A percentile compares a stretch with the other conserved stretches of the same genome.
phyloP scores from a whole-genome alignment of 257 asterid genomes.

The Cynanchum wilfordii region DNA sequence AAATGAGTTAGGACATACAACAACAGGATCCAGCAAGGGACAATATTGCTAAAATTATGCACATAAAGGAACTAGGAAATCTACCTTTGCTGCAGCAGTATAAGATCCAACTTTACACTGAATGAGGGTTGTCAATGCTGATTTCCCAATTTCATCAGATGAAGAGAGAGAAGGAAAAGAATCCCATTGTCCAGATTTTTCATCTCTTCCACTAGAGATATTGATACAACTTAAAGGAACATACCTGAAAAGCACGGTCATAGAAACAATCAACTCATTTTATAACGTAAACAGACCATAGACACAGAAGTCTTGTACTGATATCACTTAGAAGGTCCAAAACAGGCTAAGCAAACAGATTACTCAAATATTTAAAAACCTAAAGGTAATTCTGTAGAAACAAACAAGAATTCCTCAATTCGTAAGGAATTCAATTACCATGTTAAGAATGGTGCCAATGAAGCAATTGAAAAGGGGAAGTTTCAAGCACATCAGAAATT shows the following conservation, averaged over 20 bases:
- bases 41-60: background rate
- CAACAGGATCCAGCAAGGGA: background rate
- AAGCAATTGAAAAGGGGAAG: background rate
- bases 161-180: conserved; percentile 63
- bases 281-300: background rate
- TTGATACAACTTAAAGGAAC: conserved; percentile 69
- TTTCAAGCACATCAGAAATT: background rate
- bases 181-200: conserved; percentile 34
- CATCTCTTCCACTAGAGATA: conserved; percentile 31
- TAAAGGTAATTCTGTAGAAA: background rate
- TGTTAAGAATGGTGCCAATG: background rate
- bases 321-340: background rate
- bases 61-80: background rate
- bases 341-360: background rate
- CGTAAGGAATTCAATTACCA: background rate
- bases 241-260: conserved; percentile 47
- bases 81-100: conserved; percentile 75
- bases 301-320: background rate
- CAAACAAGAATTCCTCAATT: background rate
- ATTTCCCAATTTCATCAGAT: conserved; percentile 52
- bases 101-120: conserved; percentile 66
- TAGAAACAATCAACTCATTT: background rate
- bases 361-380: background rate
- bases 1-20: background rate
- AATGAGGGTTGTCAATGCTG: conserved; percentile 56